Base-by-base conservation (phyloP, 805 yeast species). In the Wickerhamomyces tratensis region DNA sequence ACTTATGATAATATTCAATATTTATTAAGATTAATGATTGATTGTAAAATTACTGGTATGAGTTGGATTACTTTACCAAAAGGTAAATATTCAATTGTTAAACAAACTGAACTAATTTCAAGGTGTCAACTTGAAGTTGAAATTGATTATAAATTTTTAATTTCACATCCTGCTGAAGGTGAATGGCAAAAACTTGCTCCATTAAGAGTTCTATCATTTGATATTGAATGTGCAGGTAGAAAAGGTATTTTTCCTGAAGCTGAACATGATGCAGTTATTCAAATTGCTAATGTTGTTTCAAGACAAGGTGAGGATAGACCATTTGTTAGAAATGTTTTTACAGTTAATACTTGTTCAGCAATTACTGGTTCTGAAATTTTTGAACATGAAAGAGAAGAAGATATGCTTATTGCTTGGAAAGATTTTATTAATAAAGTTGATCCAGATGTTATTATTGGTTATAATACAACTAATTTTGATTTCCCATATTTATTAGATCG, bases 221-320 rank as follows among this genome's bases (percentile, higher is more conserved):
- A 93, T 71, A 93, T 93, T 47, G 99, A 93, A 63, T 93, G 99
- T 73, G 93, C 98, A 4, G 98, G 98, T 38, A 77, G 99, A 63
- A 84, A 86, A 49, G 98, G 98, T 42, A 75, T 93, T 11, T 93
- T 93, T 61, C 98, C 99, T 1, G 98, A 93, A 57, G 82, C 99
- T 2, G 84, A 84, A 47, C 74, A 77, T 39, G 99, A 93, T 65
- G 84, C 96, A 0, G 96, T 93, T 9, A 93, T 93, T 57, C 98
- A 94, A 63, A 94, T 93, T 48, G 98, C 98, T 6, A 91, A 87
- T 56, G 96, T 93, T 29, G 95, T 91, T 3, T 82, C 86, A 53
- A 69, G 77, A 41, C 80, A 82, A 41, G 97, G 98, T 39, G 88
- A 82, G 34, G 49, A 72, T n/a, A 76, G 79, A 40, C 98, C 98